These are phyloP conservation scores for Diaporthe vexans DNA, from an alignment of 2,329 filamentous ascomycete genomes.

Conservation along the genomic window DNA sequence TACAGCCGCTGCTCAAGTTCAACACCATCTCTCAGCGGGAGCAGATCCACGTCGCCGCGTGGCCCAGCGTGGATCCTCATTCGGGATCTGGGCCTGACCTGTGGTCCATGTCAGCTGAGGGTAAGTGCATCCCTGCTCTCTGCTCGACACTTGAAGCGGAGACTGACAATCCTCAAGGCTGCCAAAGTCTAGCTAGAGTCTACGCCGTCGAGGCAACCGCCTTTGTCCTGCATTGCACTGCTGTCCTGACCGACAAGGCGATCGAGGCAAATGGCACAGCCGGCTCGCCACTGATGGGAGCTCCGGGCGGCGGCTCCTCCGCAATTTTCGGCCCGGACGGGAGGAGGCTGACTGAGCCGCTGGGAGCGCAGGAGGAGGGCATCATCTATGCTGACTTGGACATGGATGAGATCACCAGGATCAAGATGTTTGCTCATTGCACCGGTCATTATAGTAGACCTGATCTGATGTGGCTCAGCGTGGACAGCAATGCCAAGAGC, in stretches of 20 bases:
- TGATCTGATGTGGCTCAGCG: constrained; percentile 42
- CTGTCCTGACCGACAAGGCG: constrained; percentile 49
- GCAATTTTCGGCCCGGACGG: constrained; percentile 46
- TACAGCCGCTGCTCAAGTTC: constrained; percentile 64
- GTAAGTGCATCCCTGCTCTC: neutral
- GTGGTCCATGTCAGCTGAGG: constrained; percentile 50
- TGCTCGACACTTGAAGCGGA: too few relatives aligned
- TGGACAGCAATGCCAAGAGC: constrained; percentile 47
- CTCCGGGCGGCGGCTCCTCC: constrained; percentile 45
- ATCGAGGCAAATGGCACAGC: constrained; percentile 21
- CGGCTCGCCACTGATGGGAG: constrained; percentile 37
- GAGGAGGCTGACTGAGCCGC: constrained; percentile 40
- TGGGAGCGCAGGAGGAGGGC: constrained; percentile 35
- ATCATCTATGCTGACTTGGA: constrained; percentile 33
- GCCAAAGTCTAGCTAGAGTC: constrained; percentile 61
- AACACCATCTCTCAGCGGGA: constrained; percentile 59
- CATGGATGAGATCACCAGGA: constrained; percentile 33
- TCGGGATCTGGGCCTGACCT: constrained; percentile 40
- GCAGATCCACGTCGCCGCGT: constrained; percentile 62
- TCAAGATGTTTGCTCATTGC: constrained; percentile 31
- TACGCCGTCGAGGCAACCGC: constrained; percentile 70
- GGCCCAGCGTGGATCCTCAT: constrained; percentile 52
- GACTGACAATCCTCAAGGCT: constrained; percentile 45
- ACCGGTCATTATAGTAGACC: constrained; percentile 38
- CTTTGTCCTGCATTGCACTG: constrained; percentile 68